Conservation (phyloP, 345 rosid genomes). For the Aethionema arabicum region DNA sequence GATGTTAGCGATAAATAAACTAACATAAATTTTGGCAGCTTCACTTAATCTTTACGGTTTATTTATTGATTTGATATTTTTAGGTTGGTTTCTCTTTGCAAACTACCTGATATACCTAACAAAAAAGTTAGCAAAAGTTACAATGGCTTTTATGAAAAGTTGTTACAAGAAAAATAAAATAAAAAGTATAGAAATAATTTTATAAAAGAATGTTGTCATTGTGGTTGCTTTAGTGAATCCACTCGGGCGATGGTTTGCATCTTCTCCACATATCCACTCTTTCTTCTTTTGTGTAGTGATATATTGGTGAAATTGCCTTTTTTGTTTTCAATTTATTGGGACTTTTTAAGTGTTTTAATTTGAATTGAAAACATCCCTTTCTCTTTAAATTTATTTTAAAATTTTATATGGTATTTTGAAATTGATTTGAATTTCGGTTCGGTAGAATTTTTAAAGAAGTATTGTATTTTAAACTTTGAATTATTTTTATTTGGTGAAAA, state of each 20-base stretch:
- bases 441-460: not conserved
- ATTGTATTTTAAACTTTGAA: too few species aligned
- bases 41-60: too few species aligned
- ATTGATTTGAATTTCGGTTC: not conserved
- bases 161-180: too few species aligned
- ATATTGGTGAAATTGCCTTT: not conserved
- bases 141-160: too few species aligned
- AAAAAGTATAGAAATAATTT: too few species aligned
- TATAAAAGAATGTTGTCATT: conserved; percentile 15
- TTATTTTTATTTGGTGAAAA: too few species aligned
- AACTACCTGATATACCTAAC: too few species aligned
- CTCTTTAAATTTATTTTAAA: not conserved
- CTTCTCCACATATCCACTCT: conserved; percentile 21
- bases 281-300: conserved; percentile 16
- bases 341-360: conserved; percentile 15
- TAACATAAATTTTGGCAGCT: too few species aligned
- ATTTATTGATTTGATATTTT: too few species aligned
- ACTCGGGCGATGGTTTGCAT: conserved; percentile 25
- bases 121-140: too few species aligned
- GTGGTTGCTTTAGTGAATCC: conserved; percentile 40
- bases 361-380: not conserved
- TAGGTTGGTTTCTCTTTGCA: too few species aligned
- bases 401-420: not conserved
- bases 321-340: not conserved
- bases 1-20: too few species aligned